A percentile compares a stretch with the other conserved stretches of the same genome.
Evolutionary conservation across 2,329 filamentous ascomycete species (phyloP).

Genomic region (Aureobasidium leucospermi): DNA sequence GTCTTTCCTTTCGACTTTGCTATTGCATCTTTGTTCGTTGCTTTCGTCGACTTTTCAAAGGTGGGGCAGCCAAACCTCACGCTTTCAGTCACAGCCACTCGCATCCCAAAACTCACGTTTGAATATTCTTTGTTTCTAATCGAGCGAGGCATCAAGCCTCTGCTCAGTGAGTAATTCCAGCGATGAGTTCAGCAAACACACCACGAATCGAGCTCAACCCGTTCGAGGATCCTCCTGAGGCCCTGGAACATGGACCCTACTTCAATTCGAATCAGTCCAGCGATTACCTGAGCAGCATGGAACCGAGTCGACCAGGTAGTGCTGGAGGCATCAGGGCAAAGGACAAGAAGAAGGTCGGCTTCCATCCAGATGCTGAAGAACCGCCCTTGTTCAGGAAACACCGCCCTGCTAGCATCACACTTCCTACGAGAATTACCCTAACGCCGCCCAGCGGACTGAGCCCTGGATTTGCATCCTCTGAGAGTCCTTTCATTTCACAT

Average conservation of each 20-base stretch:
- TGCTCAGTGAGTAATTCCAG: not conserved
- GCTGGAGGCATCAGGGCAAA: slow-evolving; percentile 13
- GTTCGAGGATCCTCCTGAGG: slow-evolving; percentile 3
- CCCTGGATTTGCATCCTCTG: not conserved
- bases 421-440: slow-evolving; percentile 6
- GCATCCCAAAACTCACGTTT: not conserved
- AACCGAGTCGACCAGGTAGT: slow-evolving; percentile 13
- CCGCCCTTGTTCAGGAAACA: slow-evolving; percentile 8
- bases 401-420: slow-evolving; percentile 8
- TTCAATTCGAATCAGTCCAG: slow-evolving; percentile 8
- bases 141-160: slow-evolving; percentile 5
- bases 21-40: not conserved
- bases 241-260: not conserved
- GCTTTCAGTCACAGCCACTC: not conserved
- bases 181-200: slow-evolving; percentile 9
- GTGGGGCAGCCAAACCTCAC: not conserved
- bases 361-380: slow-evolving; percentile 15
- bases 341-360: slow-evolving; percentile 19
- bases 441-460: slow-evolving; percentile 6
- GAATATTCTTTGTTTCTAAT: slow-evolving; percentile 8
- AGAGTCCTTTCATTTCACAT: not conserved
- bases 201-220: slow-evolving; percentile 10
- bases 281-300: slow-evolving; percentile 13
- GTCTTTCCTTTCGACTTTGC: not conserved
- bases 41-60: not conserved